phyloP scores from a whole-genome alignment of 2,329 filamentous ascomycete species.

The Byssoonygena ceratinophila region DNA sequence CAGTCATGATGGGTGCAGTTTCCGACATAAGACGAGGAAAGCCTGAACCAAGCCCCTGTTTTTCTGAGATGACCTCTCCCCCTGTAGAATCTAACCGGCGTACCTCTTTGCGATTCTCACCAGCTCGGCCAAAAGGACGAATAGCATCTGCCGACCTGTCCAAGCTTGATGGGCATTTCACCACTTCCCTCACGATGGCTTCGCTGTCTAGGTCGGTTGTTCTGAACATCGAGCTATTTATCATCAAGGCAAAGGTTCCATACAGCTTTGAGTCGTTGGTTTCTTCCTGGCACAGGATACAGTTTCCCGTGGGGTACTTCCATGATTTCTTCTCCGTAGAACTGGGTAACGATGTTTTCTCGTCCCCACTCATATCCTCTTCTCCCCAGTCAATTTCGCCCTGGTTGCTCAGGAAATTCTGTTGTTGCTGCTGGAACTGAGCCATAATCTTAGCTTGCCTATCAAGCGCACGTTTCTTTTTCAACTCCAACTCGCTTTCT shows the following conservation, averaged over 20 bases:
- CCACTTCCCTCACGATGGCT: constrained; percentile 78
- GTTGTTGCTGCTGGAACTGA: constrained; percentile 94
- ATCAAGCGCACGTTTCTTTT: constrained; percentile 82
- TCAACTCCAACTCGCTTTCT: constrained; percentile 55
- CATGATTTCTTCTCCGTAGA: constrained; percentile 61
- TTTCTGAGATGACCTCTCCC: constrained; percentile 59
- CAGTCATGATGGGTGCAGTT: constrained; percentile 71
- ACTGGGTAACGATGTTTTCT: constrained; percentile 39
- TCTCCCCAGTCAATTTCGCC: constrained; percentile 82
- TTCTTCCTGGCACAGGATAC: constrained; percentile 93
- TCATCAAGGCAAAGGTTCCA: constrained; percentile 84
- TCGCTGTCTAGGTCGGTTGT: constrained; percentile 73
- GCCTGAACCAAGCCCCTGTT: constrained; percentile 77
- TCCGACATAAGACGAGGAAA: constrained; percentile 61
- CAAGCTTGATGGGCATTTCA: constrained; percentile 65
- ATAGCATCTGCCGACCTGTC: constrained; percentile 74
- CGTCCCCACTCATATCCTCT: constrained; percentile 59
- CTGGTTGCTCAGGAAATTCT: constrained; percentile 84
- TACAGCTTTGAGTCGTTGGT: constrained; percentile 81
- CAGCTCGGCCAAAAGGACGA: constrained; percentile 81
- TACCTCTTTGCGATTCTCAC: constrained; percentile 69
- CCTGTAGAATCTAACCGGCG: constrained; percentile 66
- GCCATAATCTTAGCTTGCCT: constrained; percentile 93
- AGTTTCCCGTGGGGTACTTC: constrained; percentile 87
- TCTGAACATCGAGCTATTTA: constrained; percentile 72